phyloP scores from a whole-genome alignment of 2,329 filamentous ascomycete genomes.

The Periconia digitata region DNA sequence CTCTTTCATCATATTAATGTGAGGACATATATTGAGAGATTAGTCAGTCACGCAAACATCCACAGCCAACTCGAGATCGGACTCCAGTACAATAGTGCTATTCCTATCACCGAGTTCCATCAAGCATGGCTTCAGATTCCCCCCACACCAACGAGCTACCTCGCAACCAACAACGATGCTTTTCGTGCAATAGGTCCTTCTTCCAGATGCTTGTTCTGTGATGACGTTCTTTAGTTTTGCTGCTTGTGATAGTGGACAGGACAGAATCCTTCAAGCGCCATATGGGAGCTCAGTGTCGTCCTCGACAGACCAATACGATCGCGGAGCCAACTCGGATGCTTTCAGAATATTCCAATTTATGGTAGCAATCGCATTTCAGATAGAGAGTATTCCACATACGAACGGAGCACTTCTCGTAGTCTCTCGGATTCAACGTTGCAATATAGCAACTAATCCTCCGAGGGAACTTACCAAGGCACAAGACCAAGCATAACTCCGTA shows the following conservation, averaged over 20 bases:
- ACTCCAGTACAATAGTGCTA: constrained; percentile 72
- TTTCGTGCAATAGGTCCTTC: constrained; percentile 73
- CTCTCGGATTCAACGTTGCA: not conserved
- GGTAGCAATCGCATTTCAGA: constrained; percentile 47
- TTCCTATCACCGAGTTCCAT: constrained; percentile 87
- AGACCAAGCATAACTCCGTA: constrained; percentile 7
- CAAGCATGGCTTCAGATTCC: constrained; percentile 43
- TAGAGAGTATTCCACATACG: not conserved
- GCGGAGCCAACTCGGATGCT: constrained; percentile 12
- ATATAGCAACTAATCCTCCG: too few relatives aligned
- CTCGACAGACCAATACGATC: constrained; percentile 9
- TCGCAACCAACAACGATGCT: constrained; percentile 39
- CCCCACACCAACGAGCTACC: constrained; percentile 1
- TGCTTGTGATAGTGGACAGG: constrained; percentile 63
- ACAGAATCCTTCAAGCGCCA: constrained; percentile 72
- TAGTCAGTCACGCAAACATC: not conserved
- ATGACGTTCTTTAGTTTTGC: constrained; percentile 66
- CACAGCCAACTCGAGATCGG: constrained; percentile 50
- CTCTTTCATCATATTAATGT: not conserved
- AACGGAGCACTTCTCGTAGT: not conserved
- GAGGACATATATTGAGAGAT: constrained; percentile 1
- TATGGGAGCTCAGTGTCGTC: constrained; percentile 68
- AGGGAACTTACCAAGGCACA: constrained; percentile 7
- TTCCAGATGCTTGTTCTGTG: constrained; percentile 63
- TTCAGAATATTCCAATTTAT: constrained; percentile 30